phyloP scores from a whole-genome alignment of 2,329 filamentous ascomycete species.

The Tolypocladium ophioglossoides region DNA sequence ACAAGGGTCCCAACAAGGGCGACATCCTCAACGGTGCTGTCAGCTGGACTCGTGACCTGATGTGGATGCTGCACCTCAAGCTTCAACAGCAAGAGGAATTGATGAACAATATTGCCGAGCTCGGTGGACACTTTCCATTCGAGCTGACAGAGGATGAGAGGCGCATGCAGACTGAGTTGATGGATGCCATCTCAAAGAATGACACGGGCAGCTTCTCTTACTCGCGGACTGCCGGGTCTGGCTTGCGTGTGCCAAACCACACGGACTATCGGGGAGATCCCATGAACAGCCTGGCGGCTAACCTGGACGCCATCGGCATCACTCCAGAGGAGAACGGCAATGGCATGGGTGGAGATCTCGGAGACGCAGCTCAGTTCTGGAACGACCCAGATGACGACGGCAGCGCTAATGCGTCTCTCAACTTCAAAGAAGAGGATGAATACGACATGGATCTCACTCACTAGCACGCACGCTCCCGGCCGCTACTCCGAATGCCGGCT shows the following conservation, averaged over 20 bases:
- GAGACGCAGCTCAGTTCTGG: constrained; percentile 48
- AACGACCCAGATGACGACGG: constrained; percentile 62
- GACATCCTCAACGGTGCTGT: constrained; percentile 96
- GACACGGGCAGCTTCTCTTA: constrained; percentile 69
- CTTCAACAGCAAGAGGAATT: constrained; percentile 85
- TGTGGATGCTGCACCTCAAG: constrained; percentile 92
- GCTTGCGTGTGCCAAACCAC: constrained; percentile 82
- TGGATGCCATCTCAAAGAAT: constrained; percentile 77
- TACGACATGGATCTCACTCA: constrained; percentile 67
- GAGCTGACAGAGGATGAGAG: constrained; percentile 84
- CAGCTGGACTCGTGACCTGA: constrained; percentile 92
- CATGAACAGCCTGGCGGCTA: constrained; percentile 36
- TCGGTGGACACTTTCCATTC: constrained; percentile 70
- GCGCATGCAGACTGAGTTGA: constrained; percentile 88
- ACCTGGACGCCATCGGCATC: constrained; percentile 24
- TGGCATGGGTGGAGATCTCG: constrained; percentile 32
- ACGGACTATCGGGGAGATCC: constrained; percentile 84
- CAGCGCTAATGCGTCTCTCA: constrained; percentile 54
- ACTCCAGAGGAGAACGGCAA: constrained; percentile 28
- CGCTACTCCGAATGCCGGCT: background rate
- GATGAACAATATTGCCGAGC: constrained; percentile 59
- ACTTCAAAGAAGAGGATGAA: constrained; percentile 93
- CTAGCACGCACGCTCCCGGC: constrained; percentile 4
- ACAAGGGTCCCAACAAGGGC: constrained; percentile 97
- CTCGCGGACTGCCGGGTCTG: constrained; percentile 70